A percentile compares a stretch with the other conserved stretches of the same genome.
Conservation (phyloP, 2,329 filamentous ascomycete species). For the Chalara sp. region DNA sequence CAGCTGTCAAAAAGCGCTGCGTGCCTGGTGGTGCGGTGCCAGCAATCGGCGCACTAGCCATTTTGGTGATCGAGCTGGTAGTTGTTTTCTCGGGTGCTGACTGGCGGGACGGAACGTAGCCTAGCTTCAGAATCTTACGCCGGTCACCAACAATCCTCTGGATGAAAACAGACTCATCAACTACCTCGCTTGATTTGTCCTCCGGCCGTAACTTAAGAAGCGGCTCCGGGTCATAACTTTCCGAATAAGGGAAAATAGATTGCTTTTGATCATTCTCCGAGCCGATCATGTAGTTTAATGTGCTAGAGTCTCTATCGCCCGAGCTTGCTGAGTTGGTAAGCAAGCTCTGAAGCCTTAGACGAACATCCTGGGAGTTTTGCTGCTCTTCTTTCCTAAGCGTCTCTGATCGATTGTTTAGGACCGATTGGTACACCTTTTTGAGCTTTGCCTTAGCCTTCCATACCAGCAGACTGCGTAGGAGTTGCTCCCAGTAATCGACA, state of each 20-base stretch:
- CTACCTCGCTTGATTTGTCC: slow-evolving; percentile 52
- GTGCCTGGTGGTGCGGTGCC: slow-evolving; percentile 45
- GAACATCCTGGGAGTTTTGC: slow-evolving; percentile 54
- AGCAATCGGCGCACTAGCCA: slow-evolving; percentile 30
- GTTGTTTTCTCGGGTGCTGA: slow-evolving; percentile 26
- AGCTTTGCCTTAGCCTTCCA: slow-evolving; percentile 91
- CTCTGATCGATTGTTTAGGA: slow-evolving; percentile 63
- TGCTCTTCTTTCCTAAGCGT: slow-evolving; percentile 60
- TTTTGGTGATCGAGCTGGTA: slow-evolving; percentile 25
- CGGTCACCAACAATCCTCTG: slow-evolving; percentile 50
- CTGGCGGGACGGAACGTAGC: slow-evolving; percentile 58
- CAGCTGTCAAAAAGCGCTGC: slow-evolving; percentile 61
- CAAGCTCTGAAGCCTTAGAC: slow-evolving; percentile 44
- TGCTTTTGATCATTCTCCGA: slow-evolving; percentile 16
- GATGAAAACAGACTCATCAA: slow-evolving; percentile 53
- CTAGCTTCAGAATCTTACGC: slow-evolving; percentile 54
- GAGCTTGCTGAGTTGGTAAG: slow-evolving; percentile 22
- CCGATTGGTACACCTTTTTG: slow-evolving; percentile 67
- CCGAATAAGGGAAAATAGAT: slow-evolving; percentile 31
- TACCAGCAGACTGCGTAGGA: slow-evolving; percentile 75
- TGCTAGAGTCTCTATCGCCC: background rate
- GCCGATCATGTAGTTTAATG: background rate
- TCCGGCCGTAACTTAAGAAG: slow-evolving; percentile 56
- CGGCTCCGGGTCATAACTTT: slow-evolving; percentile 56
- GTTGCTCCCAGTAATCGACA: slow-evolving; percentile 94